Base-by-base conservation (phyloP, 2,329 filamentous ascomycete species). In the Graphilbum sp. region DNA sequence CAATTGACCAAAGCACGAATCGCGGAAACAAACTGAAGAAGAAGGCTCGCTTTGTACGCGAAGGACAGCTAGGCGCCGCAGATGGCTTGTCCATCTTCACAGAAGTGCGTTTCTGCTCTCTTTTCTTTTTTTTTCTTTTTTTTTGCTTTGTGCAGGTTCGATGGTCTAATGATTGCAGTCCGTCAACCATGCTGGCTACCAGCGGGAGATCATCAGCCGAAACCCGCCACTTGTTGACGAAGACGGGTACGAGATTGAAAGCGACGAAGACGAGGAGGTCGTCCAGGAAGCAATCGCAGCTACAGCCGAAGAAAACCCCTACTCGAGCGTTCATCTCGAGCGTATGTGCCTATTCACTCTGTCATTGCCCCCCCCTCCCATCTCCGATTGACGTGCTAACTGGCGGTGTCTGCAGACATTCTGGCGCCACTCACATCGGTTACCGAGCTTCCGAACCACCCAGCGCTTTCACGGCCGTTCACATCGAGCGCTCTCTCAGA, bases 21-120 rank as follows among this genome's bases (percentile, higher is more conserved):
- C 76, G 81, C 51, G 80, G 79, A 43, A 74, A 84, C 56, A 88
- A 87, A 54, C 64, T 88, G 34, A 83, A 86, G 63, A 80, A 75
- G 55, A 70, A 74, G 49, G 76, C 82, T 33, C 69, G 74, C 47
- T 82, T 82, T 52, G 70, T 80, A 34, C 76, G 72, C 48, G 67
- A 75, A 50, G 80, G 80, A 41, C 75, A 78, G 49, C 63, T 86
- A 45, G 73, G 79, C 32, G 68, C 73, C 20, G 69, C 75, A 1
- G 68, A 67, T 21, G 79, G 78, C 3, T 73, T 75, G 32, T 68
- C 74, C 47, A 69, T 72, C 12, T 84, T 85, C 59, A 79, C 73
- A 57, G 76, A 81, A 68, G 81, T 79, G 55, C 43, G 64, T 52
- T 9, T 13, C 8, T 27, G 29, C 24, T 34, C 32, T 32, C 18